Evolutionary conservation across 2,329 filamentous ascomycete genomes (phyloP).

Genomic region (Rachicladosporium sp.): DNA sequence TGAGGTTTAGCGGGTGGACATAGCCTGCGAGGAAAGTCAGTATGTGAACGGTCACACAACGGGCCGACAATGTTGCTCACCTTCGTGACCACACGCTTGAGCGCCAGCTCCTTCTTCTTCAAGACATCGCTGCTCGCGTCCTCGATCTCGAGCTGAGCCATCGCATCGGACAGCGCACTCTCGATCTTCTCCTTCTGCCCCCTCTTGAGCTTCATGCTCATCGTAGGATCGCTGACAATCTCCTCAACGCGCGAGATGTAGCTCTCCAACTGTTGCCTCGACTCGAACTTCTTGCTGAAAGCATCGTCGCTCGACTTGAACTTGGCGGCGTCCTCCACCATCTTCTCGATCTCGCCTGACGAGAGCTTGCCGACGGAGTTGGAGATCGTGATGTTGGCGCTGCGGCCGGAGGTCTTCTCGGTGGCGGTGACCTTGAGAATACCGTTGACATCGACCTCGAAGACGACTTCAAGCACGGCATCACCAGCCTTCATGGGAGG

Average conservation of each 20-base stretch:
- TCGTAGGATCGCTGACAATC: slow-evolving; percentile 90
- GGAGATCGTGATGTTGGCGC: slow-evolving; percentile 98
- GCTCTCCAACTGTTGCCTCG: slow-evolving; percentile 96
- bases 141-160: slow-evolving; percentile 93
- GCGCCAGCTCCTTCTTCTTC: slow-evolving; percentile 98
- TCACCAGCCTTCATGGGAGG: slow-evolving; percentile 85
- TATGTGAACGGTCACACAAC: background rate
- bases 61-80: slow-evolving; percentile 23
- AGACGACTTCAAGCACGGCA: slow-evolving; percentile 91
- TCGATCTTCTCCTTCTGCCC: slow-evolving; percentile 99
- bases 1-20: slow-evolving; percentile 23
- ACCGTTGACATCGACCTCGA: slow-evolving; percentile 99
- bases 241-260: slow-evolving; percentile 99
- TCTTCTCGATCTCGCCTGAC: slow-evolving; percentile 86
- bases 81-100: slow-evolving; percentile 98
- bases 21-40: slow-evolving; percentile 14
- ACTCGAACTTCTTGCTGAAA: slow-evolving; percentile 99
- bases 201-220: slow-evolving; percentile 96
- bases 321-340: slow-evolving; percentile 94
- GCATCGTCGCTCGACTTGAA: slow-evolving; percentile 98
- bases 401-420: slow-evolving; percentile 96
- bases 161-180: slow-evolving; percentile 88
- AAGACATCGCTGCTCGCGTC: slow-evolving; percentile 85
- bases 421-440: slow-evolving; percentile 92
- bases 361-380: slow-evolving; percentile 99